These are phyloP conservation scores for Chamaecyparis obtusa DNA, from an alignment of 75 land plant species.

Conservation along the genomic window DNA sequence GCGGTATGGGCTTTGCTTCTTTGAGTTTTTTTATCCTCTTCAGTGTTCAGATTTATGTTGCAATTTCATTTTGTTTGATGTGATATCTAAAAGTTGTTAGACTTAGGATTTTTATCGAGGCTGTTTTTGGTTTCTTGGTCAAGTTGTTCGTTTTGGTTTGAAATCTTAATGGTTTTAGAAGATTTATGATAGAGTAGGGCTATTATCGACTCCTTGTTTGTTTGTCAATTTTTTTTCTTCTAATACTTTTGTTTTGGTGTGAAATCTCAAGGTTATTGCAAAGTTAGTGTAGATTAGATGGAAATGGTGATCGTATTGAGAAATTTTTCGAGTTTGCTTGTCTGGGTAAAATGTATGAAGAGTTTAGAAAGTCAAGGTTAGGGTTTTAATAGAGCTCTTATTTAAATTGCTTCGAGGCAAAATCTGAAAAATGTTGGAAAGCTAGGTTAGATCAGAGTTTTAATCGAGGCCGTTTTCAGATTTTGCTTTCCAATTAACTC, in stretches of 20 bases:
- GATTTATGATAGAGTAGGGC: not conserved
- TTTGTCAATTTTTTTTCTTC: not conserved
- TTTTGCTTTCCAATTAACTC: not conserved
- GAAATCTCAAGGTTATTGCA: not conserved
- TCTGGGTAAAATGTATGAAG: not conserved
- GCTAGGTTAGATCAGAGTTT: not conserved
- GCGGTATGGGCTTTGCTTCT: conserved; percentile 40
- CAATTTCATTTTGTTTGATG: not conserved
- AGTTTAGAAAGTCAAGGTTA: not conserved
- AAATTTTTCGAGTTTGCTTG: not conserved
- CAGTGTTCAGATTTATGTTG: not conserved
- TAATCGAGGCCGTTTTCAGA: not conserved
- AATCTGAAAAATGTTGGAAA: not conserved
- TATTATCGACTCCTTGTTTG: not conserved
- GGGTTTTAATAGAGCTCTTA: not conserved
- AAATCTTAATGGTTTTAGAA: not conserved
- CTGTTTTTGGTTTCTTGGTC: not conserved
- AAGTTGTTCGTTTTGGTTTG: not conserved
- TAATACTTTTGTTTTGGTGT: not conserved
- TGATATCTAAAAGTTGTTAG: not conserved
- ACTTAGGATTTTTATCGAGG: not conserved
- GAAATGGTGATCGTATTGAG: not conserved
- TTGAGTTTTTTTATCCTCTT: not conserved
- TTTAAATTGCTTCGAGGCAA: not conserved
- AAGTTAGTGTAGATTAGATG: not conserved